Evolutionary conservation across 163 green algal genomes (phyloP), one percentile per base, ranked within the genome.

Genomic region (Chloromonas sp.): DNA sequence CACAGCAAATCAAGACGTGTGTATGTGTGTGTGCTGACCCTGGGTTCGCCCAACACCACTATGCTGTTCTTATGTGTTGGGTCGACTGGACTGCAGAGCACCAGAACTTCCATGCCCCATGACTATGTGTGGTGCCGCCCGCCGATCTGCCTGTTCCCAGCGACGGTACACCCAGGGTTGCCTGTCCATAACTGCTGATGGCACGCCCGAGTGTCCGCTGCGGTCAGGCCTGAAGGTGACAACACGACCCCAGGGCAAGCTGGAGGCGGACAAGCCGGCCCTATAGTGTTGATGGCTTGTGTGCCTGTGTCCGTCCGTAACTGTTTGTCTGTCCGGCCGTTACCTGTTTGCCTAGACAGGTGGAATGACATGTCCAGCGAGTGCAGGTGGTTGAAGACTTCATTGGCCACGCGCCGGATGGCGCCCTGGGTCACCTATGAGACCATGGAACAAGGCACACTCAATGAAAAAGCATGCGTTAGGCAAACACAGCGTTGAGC

Each of bases 301-400:
- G 36, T 36, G 36, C 36, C 36, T 36, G 36, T 36, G 36, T 36
- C 36, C 36, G 36, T 36, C 36, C 36, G 36, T 36, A 36, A 74
- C 66, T 5, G 66, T 5, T 74, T 5, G 66, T 5, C 66, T 74
- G 66, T 5, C 66, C 5, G 5, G 11, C 66, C 66, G 36, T 36
- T 74, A 85, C 89, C 94, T 57, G 94, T 97, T 86, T 98, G 95
- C 13, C 94, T 85, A 0, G 83, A 89, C 57, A 99, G 91, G 89
- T 99, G 97, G 87, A 97, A 99, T 1, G 70, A 83, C 1, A 98
- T 89, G 89, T 98, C 96, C 70, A 99, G 92, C 14, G 81, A 79
- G 88, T 99, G 96, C 58, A 99, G 92, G 88, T 99, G 96, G 11
- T 80, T 70, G 90, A 99, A 99, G 70, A 97, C 92, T 60, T 93